These are phyloP conservation scores for Paraurostyla sp. DNA, from an alignment of 73 alveolate species.

Conservation along the genomic window DNA sequence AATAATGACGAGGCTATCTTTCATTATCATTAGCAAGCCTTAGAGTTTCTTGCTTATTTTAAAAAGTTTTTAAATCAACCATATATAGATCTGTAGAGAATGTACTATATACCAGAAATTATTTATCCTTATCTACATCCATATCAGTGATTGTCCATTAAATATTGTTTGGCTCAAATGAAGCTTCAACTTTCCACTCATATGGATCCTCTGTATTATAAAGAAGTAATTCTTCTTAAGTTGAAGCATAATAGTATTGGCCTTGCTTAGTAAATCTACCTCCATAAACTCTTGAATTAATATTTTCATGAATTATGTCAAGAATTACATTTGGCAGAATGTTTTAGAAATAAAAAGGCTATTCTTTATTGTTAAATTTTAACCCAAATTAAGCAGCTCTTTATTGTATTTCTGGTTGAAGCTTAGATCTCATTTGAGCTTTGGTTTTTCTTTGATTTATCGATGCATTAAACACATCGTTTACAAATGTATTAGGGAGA, in stretches of 20 bases:
- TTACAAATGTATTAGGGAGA: too few species aligned
- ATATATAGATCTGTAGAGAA: slow-evolving; percentile 64
- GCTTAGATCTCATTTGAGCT: too few species aligned
- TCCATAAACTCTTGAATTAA: slow-evolving; percentile 58
- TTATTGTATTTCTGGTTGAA: neutral
- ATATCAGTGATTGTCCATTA: slow-evolving; percentile 76
- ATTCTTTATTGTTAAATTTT: neutral
- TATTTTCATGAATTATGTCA: neutral
- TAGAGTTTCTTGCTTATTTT: slow-evolving; percentile 43
- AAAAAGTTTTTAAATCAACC: slow-evolving; percentile 72
- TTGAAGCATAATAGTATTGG: slow-evolving; percentile 71
- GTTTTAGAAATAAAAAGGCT: neutral
- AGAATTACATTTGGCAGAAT: neutral
- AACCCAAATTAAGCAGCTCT: neutral
- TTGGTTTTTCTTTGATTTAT: too few species aligned
- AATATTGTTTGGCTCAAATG: slow-evolving; percentile 34
- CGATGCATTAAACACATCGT: too few species aligned
- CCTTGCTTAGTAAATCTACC: slow-evolving; percentile 79
- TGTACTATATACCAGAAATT: slow-evolving; percentile 68
- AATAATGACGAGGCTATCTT: neutral
- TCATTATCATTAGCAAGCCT: neutral
- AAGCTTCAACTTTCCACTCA: slow-evolving; percentile 47
- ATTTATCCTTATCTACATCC: slow-evolving; percentile 75
- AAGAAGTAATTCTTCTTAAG: slow-evolving; percentile 48
- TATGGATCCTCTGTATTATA: slow-evolving; percentile 55